Base-by-base conservation (phyloP, 768 basidiomycete species). In the Mycena vitilis region DNA sequence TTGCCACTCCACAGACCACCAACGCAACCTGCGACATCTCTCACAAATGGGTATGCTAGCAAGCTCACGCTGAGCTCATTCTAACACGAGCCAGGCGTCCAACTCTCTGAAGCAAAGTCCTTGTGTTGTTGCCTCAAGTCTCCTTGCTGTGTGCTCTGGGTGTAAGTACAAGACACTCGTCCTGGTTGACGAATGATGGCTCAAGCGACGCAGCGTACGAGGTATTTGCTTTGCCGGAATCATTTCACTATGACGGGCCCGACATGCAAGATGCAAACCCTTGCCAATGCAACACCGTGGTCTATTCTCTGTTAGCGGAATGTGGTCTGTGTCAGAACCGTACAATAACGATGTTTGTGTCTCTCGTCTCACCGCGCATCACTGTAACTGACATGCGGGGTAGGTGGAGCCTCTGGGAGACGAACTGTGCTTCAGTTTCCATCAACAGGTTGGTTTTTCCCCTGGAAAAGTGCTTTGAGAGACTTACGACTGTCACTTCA, bases 91-190 rank as follows among this genome's bases (percentile, higher is more conserved):
- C 11, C 60, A 84, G 83, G 79, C 80, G 40, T 80, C 73, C 49
- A 88, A 88, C 64, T 85, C 84, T 25, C 79, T 80, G 57, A 75
- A 75, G 51, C 81, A 87, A 66, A 84, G 76, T 44, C 81, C 82
- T 11, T 83, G 82, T 62, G 1, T 68, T 5, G 70, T 83, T 30
- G 65, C 80, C 23, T 74, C 80, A 1, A 75, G 78, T 64, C 70
- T 83, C 9, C 70, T 79, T 60, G 77, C 78, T 22, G 80, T 74
- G 0, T 83, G 82, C 58, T 73, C 56, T 36, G 75, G 67, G 57
- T 69, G 81, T 82, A 59, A 30, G 30, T 30, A 30, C 30, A 30
- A 52, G 44, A 52, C 5, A 48, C n/a, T 52, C 53, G 6, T 22
- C 15, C 37, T 36, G 44, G 45, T 22, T 54, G 11, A 34, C 37